Base-by-base conservation (phyloP, 306 rosid genomes). In the Vicia faba region DNA sequence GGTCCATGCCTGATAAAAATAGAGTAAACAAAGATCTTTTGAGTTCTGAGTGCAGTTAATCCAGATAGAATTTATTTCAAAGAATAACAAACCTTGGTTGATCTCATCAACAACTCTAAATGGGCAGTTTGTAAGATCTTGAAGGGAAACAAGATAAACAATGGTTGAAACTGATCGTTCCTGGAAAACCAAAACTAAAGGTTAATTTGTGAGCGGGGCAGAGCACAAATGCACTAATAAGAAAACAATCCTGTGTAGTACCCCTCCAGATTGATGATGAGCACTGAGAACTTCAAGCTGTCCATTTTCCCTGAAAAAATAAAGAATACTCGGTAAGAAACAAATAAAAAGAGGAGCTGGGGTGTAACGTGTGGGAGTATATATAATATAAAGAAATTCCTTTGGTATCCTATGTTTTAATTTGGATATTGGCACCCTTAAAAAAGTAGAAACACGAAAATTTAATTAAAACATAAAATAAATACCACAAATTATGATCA, bases 201-300 rank as follows among this genome's bases (percentile, higher is more conserved):
- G 68, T 50, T 66, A 65, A 15, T 53, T 61, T 39, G 3, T 43
- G 66, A 60, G 20, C 49, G 11, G 10, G 40, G 11, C 20, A 16
- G 11, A 60, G 66, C 40, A 75, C 53, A 64, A 50, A 76, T 44
- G 57, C 9, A 68, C 68, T 9, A 70, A 62, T 9, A 70, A 62
- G 58, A 66, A 62, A 44, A 11, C 14, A 68, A 61, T 66, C 74
- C 11, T 55, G 8, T 56, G 58, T 33, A 64, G 69, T 88, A 93
- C 97, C 97, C 98, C 97, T 82, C 98, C 97, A 55, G 97, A 93
- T 68, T 89, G 98, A 84, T 88, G 98, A 57, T 93, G 98, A 41
- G 97, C 96, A 64, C 98, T 89, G 68, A 89, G 88, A 83, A 66
- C 83, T 84, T 88, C 78, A 73, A 89, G 96, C 77, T 88, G 81